Percentiles rank a stretch among this genome's conserved stretches.
Evolutionary conservation across 176 grass and related monocot genomes (phyloP).

Genomic region (Raddia distichophylla): DNA sequence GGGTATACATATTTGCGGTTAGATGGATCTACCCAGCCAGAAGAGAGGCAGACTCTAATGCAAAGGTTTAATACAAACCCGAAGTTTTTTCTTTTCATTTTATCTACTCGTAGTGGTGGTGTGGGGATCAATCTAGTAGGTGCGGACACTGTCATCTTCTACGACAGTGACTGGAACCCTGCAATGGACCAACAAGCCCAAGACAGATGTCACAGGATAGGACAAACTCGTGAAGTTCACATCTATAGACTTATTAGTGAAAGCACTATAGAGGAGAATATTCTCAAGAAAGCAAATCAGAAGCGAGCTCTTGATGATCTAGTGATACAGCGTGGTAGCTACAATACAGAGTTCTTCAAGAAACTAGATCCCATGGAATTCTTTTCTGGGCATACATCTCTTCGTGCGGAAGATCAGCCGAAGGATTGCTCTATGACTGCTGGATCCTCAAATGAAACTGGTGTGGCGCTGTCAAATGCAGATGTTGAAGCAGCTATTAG

Average conservation of each 20-base stretch:
- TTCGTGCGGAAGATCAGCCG: slow-evolving; percentile 45
- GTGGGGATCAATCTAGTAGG: slow-evolving; percentile 98
- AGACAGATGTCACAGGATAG: slow-evolving; percentile 99
- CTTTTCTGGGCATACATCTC: slow-evolving; percentile 69
- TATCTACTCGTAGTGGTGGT: slow-evolving; percentile 97
- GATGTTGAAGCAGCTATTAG: slow-evolving; percentile 99
- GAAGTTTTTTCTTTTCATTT: slow-evolving; percentile 95
- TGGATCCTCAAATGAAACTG: slow-evolving; percentile 50
- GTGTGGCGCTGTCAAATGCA: slow-evolving; percentile 58
- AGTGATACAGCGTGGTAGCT: slow-evolving; percentile 94
- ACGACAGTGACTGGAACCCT: slow-evolving; percentile 99
- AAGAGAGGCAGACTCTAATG: slow-evolving; percentile 97
- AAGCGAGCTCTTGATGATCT: slow-evolving; percentile 94
- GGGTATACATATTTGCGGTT: slow-evolving; percentile 94
- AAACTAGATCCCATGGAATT: slow-evolving; percentile 98
- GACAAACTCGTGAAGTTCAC: slow-evolving; percentile 96
- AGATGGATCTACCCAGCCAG: slow-evolving; percentile 94
- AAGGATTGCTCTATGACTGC: slow-evolving; percentile 41
- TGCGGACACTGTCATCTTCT: slow-evolving; percentile 99
- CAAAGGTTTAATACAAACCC: slow-evolving; percentile 98
- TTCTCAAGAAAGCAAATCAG: slow-evolving; percentile 99
- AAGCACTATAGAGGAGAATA: slow-evolving; percentile 99
- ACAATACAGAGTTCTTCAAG: slow-evolving; percentile 99
- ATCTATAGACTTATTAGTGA: slow-evolving; percentile 97
- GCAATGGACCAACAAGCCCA: slow-evolving; percentile 99